Percentiles rank a stretch among this genome's conserved stretches.
These are phyloP conservation scores for Lactarius akahatsu DNA, from an alignment of 768 basidiomycete genomes.

Conservation along the genomic window DNA sequence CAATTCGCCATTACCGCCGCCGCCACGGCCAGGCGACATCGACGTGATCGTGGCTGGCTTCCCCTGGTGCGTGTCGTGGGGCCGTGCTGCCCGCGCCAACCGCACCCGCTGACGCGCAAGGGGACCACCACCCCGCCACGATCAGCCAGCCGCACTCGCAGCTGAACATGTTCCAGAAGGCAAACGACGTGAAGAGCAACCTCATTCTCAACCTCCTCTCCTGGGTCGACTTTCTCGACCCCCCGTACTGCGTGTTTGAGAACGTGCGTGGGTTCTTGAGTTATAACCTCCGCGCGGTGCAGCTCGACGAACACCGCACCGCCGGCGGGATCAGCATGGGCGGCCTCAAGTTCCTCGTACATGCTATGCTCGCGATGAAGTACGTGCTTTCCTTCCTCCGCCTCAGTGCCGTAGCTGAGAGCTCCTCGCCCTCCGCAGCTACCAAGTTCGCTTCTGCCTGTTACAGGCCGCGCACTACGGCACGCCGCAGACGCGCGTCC, in stretches of 20 bases:
- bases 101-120: not conserved
- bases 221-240: slow-evolving; percentile 44
- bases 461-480: slow-evolving; percentile 52
- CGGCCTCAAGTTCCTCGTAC: slow-evolving; percentile 64
- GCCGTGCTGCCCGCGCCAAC: not conserved
- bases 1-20: slow-evolving; percentile 42
- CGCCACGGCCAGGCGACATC: slow-evolving; percentile 52
- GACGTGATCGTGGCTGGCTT: slow-evolving; percentile 69
- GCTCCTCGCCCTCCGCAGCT: slow-evolving; percentile 35
- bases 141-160: slow-evolving; percentile 69
- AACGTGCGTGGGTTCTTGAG: slow-evolving; percentile 48
- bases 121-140: not conserved
- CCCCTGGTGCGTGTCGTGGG: slow-evolving; percentile 56
- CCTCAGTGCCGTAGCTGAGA: not conserved
- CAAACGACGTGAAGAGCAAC: slow-evolving; percentile 66
- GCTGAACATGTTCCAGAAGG: slow-evolving; percentile 69
- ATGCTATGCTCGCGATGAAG: slow-evolving; percentile 66
- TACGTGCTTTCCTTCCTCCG: slow-evolving; percentile 33
- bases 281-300: slow-evolving; percentile 41
- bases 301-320: slow-evolving; percentile 43
- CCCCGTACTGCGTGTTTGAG: slow-evolving; percentile 48
- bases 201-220: slow-evolving; percentile 59
- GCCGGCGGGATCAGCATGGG: slow-evolving; percentile 71
- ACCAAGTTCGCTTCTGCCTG: slow-evolving; percentile 45
- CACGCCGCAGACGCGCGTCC: slow-evolving; percentile 45